A percentile compares a stretch with the other conserved stretches of the same genome.
phyloP scores from a whole-genome alignment of 1,139 yeast genomes.

The Meyerozyma athensensis region DNA sequence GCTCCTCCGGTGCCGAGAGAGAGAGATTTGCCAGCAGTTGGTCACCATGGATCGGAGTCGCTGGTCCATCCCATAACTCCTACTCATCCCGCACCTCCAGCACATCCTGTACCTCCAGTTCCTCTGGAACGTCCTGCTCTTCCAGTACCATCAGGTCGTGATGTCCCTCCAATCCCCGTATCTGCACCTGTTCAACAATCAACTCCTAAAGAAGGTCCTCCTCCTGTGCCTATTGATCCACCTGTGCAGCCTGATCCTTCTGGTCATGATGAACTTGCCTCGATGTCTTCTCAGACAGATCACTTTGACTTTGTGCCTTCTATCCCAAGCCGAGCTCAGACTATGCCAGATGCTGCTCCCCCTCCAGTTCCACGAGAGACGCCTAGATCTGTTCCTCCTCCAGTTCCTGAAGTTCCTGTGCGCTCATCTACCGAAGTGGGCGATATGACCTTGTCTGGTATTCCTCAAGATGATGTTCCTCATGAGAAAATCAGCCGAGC shows the following conservation, averaged over 20 bases:
- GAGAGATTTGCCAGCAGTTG: conserved; percentile 10
- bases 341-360: conserved; percentile 6
- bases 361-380: conserved; percentile 12
- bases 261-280: neutral
- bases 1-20: too few species aligned
- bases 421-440: conserved; percentile 7
- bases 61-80: conserved; percentile 12
- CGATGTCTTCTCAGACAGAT: neutral
- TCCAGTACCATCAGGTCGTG: conserved; percentile 9
- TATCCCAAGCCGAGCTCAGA: conserved; percentile 9
- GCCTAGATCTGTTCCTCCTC: conserved; percentile 10
- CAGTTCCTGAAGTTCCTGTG: conserved; percentile 7
- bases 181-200: conserved; percentile 1
- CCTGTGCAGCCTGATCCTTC: neutral
- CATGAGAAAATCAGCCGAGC: conserved; percentile 14
- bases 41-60: conserved; percentile 10
- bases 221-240: neutral
- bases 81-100: conserved; percentile 13
- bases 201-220: conserved; percentile 3
- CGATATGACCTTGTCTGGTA: conserved; percentile 1
- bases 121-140: conserved; percentile 8
- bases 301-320: conserved; percentile 8
- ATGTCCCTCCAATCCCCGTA: conserved; percentile 1
- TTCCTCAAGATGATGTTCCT: conserved; percentile 3
- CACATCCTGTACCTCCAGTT: conserved; percentile 9